phyloP scores from a whole-genome alignment of 73 alveolate genomes.

The Paramecium biaurelia region DNA sequence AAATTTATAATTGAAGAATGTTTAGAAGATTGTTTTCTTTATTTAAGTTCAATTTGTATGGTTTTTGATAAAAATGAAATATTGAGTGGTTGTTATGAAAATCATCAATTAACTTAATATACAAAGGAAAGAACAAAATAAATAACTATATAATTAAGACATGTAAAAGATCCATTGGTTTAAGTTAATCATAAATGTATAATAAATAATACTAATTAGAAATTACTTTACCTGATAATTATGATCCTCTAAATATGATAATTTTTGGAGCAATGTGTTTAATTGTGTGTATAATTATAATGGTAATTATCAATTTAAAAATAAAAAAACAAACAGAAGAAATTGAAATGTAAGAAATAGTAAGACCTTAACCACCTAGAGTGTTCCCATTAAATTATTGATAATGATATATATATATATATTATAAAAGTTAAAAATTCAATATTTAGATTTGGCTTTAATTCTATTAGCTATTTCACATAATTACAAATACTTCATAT shows the following conservation, averaged over 20 bases:
- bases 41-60: not conserved
- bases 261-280: not conserved
- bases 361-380: not conserved
- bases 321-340: not conserved
- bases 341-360: not conserved
- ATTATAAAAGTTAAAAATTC: not conserved
- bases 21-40: not conserved
- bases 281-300: not conserved
- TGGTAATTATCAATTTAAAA: not conserved
- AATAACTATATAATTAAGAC: not conserved
- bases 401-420: not conserved
- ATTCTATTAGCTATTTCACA: not conserved
- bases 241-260: not conserved
- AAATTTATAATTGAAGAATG: not conserved
- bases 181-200: not conserved
- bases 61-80: not conserved
- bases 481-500: not conserved
- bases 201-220: not conserved
- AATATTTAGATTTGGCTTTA: not conserved
- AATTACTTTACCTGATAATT: not conserved
- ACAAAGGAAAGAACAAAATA: not conserved
- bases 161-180: not conserved
- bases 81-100: not conserved
- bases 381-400: not conserved
- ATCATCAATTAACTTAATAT: not conserved